Conservation (phyloP, 164 flowering plant genomes). For the Litsea cubeba region DNA sequence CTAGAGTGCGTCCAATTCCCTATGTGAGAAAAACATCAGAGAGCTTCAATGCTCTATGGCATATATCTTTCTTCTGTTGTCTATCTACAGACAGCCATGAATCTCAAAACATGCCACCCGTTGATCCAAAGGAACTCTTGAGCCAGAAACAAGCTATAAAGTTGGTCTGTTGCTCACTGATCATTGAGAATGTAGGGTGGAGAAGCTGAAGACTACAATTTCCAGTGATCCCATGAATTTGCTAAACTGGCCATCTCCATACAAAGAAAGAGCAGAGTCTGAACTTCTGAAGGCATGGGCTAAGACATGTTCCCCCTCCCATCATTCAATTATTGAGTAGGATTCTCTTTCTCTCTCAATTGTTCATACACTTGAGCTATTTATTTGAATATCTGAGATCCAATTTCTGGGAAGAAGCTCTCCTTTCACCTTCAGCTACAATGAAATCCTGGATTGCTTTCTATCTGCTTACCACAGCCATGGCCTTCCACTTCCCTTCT, state of each 20-base stretch:
- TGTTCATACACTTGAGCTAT: constrained; percentile 12
- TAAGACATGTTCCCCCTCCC: constrained; percentile 26
- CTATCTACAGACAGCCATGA: too few species aligned
- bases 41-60: too few species aligned
- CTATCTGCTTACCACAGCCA: constrained; percentile 22
- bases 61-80: too few species aligned
- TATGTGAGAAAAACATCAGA: too few species aligned
- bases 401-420: constrained; percentile 4
- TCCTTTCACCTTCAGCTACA: not conserved
- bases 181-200: not conserved
- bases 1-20: too few species aligned
- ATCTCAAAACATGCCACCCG: too few species aligned
- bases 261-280: not conserved
- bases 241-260: not conserved
- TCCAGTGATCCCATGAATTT: not conserved
- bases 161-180: not conserved
- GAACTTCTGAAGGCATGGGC: constrained; percentile 26
- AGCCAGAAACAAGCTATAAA: too few species aligned
- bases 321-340: constrained; percentile 23
- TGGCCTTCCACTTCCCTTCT: constrained; percentile 19
- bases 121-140: too few species aligned
- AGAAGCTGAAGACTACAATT: constrained; percentile 7
- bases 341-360: constrained; percentile 13
- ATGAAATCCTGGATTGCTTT: constrained; percentile 30
- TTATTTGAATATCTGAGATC: constrained; percentile 9